These are phyloP conservation scores for Elongisporangium prolatum DNA, from an alignment of 352 stramenopile genomes.

Conservation along the genomic window DNA sequence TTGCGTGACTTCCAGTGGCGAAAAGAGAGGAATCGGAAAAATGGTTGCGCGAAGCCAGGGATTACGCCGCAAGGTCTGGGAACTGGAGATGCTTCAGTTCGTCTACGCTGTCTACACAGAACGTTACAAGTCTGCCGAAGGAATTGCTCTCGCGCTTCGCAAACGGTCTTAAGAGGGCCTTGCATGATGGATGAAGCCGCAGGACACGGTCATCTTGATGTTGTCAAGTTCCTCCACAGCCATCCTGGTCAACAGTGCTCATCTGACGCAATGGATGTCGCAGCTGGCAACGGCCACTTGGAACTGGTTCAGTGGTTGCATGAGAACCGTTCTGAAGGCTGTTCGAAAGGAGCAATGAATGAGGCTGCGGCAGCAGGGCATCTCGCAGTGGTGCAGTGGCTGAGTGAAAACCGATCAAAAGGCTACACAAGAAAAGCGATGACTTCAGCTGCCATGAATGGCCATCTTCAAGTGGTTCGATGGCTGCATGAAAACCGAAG, in stretches of 20 bases:
- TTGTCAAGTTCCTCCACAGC: slow-evolving; percentile 56
- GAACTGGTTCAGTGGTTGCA: slow-evolving; percentile 59
- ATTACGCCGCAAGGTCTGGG: too few relatives aligned
- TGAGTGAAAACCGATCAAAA: too few relatives aligned
- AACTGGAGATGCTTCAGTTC: not conserved
- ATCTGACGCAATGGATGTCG: slow-evolving; percentile 52
- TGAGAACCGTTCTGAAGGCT: slow-evolving; percentile 43
- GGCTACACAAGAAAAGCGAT: too few relatives aligned
- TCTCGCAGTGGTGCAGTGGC: too few relatives aligned
- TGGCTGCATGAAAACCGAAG: slow-evolving; percentile 51
- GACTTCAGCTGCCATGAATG: slow-evolving; percentile 40
- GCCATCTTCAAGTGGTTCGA: slow-evolving; percentile 43
- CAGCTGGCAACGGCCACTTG: slow-evolving; percentile 47
- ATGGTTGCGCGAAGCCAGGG: not conserved
- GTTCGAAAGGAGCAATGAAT: slow-evolving; percentile 59
- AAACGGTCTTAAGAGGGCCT: not conserved
- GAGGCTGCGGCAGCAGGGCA: too few relatives aligned
- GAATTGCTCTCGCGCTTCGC: not conserved
- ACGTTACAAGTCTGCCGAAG: not conserved
- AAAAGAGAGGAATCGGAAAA: not conserved
- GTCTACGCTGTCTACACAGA: not conserved
- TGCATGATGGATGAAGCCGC: slow-evolving; percentile 62
- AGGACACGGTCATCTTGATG: slow-evolving; percentile 38
- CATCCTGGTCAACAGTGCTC: slow-evolving; percentile 39
- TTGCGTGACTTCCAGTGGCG: not conserved